A percentile compares a stretch with the other conserved stretches of the same genome.
Conservation (phyloP, 208 protist species). For the Kentomonas sorsogonicus region DNA sequence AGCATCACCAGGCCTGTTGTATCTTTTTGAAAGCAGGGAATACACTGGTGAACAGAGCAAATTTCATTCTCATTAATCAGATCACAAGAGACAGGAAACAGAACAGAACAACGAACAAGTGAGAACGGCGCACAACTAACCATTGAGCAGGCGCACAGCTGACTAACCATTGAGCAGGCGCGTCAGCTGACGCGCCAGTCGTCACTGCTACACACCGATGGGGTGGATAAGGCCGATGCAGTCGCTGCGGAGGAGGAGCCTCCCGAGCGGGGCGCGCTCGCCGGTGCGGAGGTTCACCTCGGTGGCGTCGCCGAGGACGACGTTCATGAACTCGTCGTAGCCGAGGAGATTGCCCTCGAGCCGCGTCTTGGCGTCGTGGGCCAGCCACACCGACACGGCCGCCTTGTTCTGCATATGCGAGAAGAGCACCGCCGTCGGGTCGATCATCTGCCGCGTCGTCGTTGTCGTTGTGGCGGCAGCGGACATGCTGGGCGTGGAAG, state of each 20-base stretch:
- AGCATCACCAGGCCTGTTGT: too few species aligned
- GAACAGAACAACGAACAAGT: conserved; percentile 6
- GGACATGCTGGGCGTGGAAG: conserved; percentile 9
- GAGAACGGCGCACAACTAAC: too few species aligned
- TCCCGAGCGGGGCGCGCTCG: conserved; percentile 56
- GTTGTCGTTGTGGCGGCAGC: conserved; percentile 31
- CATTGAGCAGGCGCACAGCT: too few species aligned
- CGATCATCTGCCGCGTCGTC: conserved; percentile 85
- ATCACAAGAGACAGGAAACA: background rate
- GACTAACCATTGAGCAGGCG: too few species aligned
- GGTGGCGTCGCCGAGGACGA: conserved; percentile 84
- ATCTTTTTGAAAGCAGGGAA: too few species aligned
- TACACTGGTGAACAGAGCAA: too few species aligned
- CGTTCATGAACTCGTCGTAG: conserved; percentile 94
- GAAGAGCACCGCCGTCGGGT: conserved; percentile 64
- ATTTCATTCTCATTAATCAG: background rate
- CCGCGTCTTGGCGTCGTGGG: conserved; percentile 71
- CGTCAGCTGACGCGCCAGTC: background rate
- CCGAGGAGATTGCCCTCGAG: conserved; percentile 82
- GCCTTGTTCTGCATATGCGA: conserved; percentile 70
- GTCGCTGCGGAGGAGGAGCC: conserved; percentile 90
- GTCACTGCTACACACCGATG: conserved; percentile 60
- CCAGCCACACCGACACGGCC: conserved; percentile 81
- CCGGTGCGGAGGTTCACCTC: conserved; percentile 82
- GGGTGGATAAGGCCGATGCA: conserved; percentile 88